A percentile compares a stretch with the other conserved stretches of the same genome.
phyloP scores from a whole-genome alignment of 2,329 filamentous ascomycete species.

The Sclerotinia subarctica region DNA sequence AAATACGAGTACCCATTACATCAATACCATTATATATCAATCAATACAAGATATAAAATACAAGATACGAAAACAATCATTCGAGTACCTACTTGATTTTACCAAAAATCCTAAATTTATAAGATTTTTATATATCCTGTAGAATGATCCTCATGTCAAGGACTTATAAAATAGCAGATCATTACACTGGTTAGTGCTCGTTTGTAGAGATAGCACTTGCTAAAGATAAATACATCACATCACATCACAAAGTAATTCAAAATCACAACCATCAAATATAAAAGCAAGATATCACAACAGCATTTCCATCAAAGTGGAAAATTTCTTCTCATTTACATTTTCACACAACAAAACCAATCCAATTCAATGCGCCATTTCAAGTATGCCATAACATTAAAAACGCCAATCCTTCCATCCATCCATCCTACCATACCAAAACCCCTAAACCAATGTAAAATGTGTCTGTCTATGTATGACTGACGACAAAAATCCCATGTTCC shows the following conservation, averaged over 20 bases:
- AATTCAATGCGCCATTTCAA: background rate
- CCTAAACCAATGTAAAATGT: background rate
- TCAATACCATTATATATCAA: too few relatives aligned
- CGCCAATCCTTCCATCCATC: background rate
- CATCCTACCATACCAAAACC: background rate
- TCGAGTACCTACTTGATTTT: too few relatives aligned
- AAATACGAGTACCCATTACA: too few relatives aligned
- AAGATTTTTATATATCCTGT: too few relatives aligned
- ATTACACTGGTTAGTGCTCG: too few relatives aligned
- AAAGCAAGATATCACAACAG: background rate
- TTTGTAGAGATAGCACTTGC: background rate
- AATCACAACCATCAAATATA: background rate
- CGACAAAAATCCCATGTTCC: background rate
- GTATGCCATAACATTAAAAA: background rate
- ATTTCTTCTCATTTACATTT: background rate
- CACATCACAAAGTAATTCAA: background rate
- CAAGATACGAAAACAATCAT: too few relatives aligned
- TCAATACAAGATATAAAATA: too few relatives aligned
- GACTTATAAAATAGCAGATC: too few relatives aligned
- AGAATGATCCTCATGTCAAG: too few relatives aligned
- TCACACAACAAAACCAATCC: background rate
- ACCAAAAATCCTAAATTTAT: too few relatives aligned
- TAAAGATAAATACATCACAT: background rate
- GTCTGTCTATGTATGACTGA: conserved; percentile 6
- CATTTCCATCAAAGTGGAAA: background rate